Percentiles rank a stretch among this genome's conserved stretches.
Conservation (phyloP, 768 basidiomycete genomes). For the Aureoboletus auriporus region DNA sequence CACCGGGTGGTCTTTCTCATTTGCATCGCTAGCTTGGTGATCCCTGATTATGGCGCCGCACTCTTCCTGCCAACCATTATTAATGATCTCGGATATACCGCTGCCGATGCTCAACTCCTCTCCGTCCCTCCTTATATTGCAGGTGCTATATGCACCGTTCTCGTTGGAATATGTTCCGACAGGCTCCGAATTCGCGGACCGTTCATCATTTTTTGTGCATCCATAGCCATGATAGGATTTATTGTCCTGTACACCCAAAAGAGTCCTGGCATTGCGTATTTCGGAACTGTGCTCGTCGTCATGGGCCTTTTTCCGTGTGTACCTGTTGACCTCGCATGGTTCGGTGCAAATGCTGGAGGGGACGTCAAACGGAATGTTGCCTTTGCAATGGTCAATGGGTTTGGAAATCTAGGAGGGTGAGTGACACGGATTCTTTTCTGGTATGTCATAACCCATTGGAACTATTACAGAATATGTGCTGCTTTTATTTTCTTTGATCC, state of each 20-base stretch:
- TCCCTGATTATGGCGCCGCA: constrained; percentile 43
- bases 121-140: constrained; percentile 45
- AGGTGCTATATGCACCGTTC: constrained; percentile 38
- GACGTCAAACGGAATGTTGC: constrained; percentile 47
- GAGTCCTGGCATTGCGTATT: constrained; percentile 28
- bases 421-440: constrained; percentile 15
- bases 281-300: constrained; percentile 44
- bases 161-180: constrained; percentile 39
- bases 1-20: neutral
- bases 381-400: constrained; percentile 48
- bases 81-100: constrained; percentile 43
- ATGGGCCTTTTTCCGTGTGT: constrained; percentile 47
- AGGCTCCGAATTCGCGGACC: constrained; percentile 41
- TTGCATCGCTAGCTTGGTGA: constrained; percentile 29
- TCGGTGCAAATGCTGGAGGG: constrained; percentile 50
- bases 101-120: constrained; percentile 44
- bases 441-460: neutral
- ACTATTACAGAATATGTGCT: constrained; percentile 32
- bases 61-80: constrained; percentile 49
- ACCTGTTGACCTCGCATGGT: constrained; percentile 47
- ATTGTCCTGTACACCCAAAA: constrained; percentile 39
- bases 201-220: constrained; percentile 39
- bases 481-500: constrained; percentile 39
- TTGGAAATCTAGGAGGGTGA: constrained; percentile 55
- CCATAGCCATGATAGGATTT: constrained; percentile 45